These are phyloP conservation scores for Aspergillus piperis DNA, from an alignment of 2,329 filamentous ascomycete species.

Conservation along the genomic window DNA sequence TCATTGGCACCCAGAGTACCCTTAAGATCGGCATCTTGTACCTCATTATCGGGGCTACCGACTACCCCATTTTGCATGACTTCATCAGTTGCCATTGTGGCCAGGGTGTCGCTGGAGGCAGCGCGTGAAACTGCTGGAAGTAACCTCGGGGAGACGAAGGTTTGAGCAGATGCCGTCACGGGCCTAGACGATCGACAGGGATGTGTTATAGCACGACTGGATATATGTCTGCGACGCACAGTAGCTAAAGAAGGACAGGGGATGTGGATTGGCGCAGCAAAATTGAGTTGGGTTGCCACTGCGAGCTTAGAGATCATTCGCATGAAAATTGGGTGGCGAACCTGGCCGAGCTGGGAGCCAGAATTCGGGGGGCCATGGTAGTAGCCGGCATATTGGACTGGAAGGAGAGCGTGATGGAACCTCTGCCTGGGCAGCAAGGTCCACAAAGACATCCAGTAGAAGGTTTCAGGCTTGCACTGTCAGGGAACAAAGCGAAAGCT, in stretches of 20 bases:
- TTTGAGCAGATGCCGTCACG: constrained; percentile 7
- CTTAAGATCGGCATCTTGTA: neutral
- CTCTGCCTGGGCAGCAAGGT: constrained; percentile 24
- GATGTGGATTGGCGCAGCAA: constrained; percentile 8
- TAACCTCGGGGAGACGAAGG: constrained; percentile 6
- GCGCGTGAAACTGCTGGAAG: constrained; percentile 6
- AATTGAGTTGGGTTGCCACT: constrained; percentile 27
- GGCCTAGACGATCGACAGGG: constrained; percentile 15
- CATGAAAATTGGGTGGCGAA: constrained; percentile 33
- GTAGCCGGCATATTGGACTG: constrained; percentile 33
- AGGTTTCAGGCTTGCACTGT: neutral
- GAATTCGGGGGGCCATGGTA: constrained; percentile 28
- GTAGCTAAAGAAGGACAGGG: constrained; percentile 3
- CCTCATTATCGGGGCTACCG: neutral
- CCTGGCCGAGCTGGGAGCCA: constrained; percentile 16
- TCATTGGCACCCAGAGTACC: constrained; percentile 14
- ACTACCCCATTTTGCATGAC: constrained; percentile 1
- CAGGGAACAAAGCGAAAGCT: neutral
- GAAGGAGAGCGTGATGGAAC: constrained; percentile 26
- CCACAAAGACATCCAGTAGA: constrained; percentile 36
- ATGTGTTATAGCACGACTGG: constrained; percentile 14
- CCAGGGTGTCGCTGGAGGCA: neutral
- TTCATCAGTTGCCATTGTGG: neutral
- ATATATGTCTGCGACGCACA: neutral
- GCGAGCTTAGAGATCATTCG: constrained; percentile 27